phyloP scores from a whole-genome alignment of 2,329 filamentous ascomycete species.

The Paracoccidioides lutzii region DNA sequence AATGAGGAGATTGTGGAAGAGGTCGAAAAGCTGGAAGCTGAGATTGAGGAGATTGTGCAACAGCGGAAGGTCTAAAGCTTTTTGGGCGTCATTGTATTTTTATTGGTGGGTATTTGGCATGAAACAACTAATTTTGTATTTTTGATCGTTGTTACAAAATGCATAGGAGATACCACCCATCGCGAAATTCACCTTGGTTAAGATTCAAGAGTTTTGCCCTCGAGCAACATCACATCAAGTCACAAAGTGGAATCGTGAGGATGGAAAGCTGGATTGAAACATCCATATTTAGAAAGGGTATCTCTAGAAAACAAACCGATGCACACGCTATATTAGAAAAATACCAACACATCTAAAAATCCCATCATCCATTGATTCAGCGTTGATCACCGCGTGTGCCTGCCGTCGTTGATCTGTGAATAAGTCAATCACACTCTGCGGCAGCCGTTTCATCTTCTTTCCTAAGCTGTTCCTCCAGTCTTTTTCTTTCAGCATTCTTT shows the following conservation, averaged over 20 bases:
- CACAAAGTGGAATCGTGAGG: background rate
- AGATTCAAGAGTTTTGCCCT: background rate
- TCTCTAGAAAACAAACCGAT: background rate
- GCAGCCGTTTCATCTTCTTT: constrained; percentile 36
- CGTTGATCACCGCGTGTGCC: no score
- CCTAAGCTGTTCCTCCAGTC: constrained; percentile 41
- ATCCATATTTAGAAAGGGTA: constrained; percentile 1
- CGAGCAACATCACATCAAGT: background rate
- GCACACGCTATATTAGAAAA: background rate
- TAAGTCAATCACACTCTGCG: constrained; percentile 9
- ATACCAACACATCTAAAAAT: background rate
- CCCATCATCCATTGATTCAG: background rate
- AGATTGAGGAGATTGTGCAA: constrained; percentile 3
- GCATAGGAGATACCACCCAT: background rate
- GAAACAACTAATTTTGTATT: background rate
- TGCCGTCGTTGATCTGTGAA: no score
- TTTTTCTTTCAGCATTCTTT: constrained; percentile 43
- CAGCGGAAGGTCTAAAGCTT: background rate
- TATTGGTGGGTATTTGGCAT: background rate
- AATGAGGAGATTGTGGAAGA: constrained; percentile 24
- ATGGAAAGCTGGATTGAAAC: background rate
- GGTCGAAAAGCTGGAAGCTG: constrained; percentile 22
- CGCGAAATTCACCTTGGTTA: background rate
- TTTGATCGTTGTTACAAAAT: no score
- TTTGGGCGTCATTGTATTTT: background rate